A percentile compares a stretch with the other conserved stretches of the same genome.
Conservation (phyloP, 345 rosid species). For the Aquilaria sinensis region DNA sequence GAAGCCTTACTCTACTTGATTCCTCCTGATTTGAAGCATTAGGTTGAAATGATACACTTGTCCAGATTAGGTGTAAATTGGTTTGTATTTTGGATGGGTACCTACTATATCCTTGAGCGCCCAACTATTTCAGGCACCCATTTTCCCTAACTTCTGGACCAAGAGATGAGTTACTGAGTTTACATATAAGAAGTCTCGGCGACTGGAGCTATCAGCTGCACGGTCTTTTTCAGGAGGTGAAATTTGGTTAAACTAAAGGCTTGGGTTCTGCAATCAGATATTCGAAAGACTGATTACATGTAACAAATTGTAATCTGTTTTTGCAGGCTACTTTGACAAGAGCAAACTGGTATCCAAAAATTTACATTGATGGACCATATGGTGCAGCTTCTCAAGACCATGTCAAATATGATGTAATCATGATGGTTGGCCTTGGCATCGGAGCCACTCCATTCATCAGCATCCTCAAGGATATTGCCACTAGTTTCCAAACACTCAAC, state of each 20-base stretch:
- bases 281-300: background rate
- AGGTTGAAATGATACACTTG: no score
- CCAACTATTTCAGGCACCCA: slow-evolving; percentile 46
- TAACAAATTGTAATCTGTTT: background rate
- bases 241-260: background rate
- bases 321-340: slow-evolving; percentile 27
- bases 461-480: slow-evolving; percentile 42
- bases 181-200: slow-evolving; percentile 50
- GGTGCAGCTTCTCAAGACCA: slow-evolving; percentile 56
- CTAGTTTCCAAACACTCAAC: slow-evolving; percentile 6
- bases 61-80: no score
- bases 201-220: slow-evolving; percentile 53
- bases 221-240: slow-evolving; percentile 46
- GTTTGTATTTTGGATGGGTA: no score
- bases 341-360: slow-evolving; percentile 27
- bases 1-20: background rate
- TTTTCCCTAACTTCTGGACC: slow-evolving; percentile 54
- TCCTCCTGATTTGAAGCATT: background rate
- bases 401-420: slow-evolving; percentile 39
- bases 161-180: slow-evolving; percentile 37
- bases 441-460: slow-evolving; percentile 59
- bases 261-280: background rate
- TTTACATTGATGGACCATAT: slow-evolving; percentile 51
- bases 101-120: no score
- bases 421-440: slow-evolving; percentile 55